A percentile compares a stretch with the other conserved stretches of the same genome.
Conservation (phyloP, 2,329 filamentous ascomycete genomes). For the Epichloe amarillans region DNA sequence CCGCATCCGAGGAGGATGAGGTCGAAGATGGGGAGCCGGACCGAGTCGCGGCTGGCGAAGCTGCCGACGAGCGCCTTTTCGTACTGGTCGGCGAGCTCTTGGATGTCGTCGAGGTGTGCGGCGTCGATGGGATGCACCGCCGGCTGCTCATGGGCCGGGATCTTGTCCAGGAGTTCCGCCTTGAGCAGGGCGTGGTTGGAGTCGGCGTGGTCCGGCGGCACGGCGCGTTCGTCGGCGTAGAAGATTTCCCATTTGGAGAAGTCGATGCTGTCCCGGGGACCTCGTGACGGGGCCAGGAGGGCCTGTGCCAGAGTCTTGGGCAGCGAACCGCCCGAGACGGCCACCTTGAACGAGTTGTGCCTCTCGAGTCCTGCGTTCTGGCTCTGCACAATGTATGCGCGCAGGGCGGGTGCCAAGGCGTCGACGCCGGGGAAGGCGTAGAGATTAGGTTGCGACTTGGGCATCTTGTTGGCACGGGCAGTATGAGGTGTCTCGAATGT, state of each 20-base stretch:
- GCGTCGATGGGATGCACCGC: conserved; percentile 67
- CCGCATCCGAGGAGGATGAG: conserved; percentile 86
- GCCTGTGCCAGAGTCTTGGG: conserved; percentile 79
- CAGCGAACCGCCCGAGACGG: conserved; percentile 85
- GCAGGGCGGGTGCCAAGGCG: conserved; percentile 62
- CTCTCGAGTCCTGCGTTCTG: conserved; percentile 70
- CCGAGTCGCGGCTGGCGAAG: conserved; percentile 86
- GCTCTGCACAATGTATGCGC: conserved; percentile 67
- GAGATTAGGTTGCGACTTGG: conserved; percentile 51
- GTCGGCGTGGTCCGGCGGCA: conserved; percentile 81
- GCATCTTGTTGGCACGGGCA: conserved; percentile 24
- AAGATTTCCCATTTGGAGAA: conserved; percentile 95
- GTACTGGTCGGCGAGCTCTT: conserved; percentile 89
- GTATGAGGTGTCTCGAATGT: too few species aligned
- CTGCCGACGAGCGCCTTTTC: conserved; percentile 73
- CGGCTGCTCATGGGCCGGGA: conserved; percentile 55
- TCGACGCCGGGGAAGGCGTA: conserved; percentile 64
- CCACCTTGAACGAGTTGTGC: conserved; percentile 79
- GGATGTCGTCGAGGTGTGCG: conserved; percentile 54
- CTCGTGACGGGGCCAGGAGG: conserved; percentile 46
- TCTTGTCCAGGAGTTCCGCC: conserved; percentile 76
- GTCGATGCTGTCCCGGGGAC: conserved; percentile 48
- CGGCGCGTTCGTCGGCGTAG: conserved; percentile 93
- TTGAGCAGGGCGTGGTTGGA: conserved; percentile 90
- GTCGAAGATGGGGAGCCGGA: conserved; percentile 91